These are phyloP conservation scores for Ilyonectria mors-panacis DNA, from an alignment of 2,329 filamentous ascomycete species.

Conservation along the genomic window DNA sequence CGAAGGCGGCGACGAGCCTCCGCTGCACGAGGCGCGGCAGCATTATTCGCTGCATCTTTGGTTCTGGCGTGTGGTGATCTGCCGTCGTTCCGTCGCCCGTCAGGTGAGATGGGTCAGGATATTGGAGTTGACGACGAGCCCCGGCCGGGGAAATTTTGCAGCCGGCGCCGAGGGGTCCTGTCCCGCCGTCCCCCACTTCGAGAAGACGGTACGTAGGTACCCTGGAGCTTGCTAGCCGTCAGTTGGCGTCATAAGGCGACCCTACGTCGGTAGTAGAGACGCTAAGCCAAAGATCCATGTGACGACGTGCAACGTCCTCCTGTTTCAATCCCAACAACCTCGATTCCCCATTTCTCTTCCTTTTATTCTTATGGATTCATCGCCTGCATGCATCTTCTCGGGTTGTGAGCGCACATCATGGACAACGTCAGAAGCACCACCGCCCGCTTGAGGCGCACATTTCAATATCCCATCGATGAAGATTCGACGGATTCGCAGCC, in stretches of 20 bases:
- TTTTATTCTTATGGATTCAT: neutral
- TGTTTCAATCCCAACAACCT: neutral
- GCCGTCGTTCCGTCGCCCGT: conserved; percentile 22
- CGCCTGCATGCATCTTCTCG: neutral
- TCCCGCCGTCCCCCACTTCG: neutral
- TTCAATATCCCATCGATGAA: conserved; percentile 79
- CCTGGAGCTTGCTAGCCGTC: conserved; percentile 9
- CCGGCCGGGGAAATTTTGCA: conserved; percentile 48
- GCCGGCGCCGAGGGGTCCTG: conserved; percentile 37
- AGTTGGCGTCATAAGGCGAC: conserved; percentile 48
- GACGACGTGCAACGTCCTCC: conserved; percentile 31
- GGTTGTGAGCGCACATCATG: conserved; percentile 35
- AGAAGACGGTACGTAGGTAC: neutral
- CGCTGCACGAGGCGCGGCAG: conserved; percentile 47
- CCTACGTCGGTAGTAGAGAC: neutral
- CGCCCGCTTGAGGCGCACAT: conserved; percentile 81
- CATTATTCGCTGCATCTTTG: conserved; percentile 44
- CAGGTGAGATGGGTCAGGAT: conserved; percentile 40
- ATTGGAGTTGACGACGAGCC: neutral
- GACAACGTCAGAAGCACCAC: conserved; percentile 49
- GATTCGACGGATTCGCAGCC: conserved; percentile 63
- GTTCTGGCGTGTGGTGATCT: conserved; percentile 12
- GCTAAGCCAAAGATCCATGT: conserved; percentile 14
- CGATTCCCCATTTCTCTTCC: neutral
- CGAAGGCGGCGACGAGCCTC: conserved; percentile 45